Evolutionary conservation across 495 filamentous ascomycete genomes (phyloP).

Genomic region (Penicillium cinerascens): DNA sequence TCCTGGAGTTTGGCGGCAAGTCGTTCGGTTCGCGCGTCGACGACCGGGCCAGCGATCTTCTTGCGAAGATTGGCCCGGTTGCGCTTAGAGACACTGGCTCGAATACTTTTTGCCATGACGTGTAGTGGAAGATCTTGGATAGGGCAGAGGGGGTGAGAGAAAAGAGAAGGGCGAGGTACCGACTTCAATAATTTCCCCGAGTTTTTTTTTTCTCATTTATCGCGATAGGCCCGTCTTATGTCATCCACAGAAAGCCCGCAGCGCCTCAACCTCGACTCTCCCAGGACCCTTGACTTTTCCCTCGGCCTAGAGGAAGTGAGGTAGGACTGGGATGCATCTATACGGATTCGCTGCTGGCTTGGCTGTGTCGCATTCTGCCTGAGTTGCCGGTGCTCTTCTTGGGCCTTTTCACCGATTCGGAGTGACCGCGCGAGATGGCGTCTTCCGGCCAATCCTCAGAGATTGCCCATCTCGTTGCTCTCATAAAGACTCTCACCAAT

Average conservation of each 20-base stretch:
- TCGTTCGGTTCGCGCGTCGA: conserved; percentile 69
- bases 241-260: conserved; percentile 34
- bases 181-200: not conserved
- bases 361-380: conserved; percentile 18
- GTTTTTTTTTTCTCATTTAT: conserved; percentile 22
- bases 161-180: conserved; percentile 5
- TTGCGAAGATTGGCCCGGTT: conserved; percentile 73
- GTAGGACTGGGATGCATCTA: conserved; percentile 22
- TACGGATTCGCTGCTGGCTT: conserved; percentile 11
- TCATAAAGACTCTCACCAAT: conserved; percentile 63
- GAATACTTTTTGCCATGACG: conserved; percentile 78
- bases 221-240: conserved; percentile 37
- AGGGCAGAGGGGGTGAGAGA: not conserved
- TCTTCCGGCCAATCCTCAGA: conserved; percentile 43
- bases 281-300: not conserved
- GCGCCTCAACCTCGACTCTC: conserved; percentile 16
- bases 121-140: not conserved
- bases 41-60: conserved; percentile 74
- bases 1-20: conserved; percentile 78
- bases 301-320: not conserved
- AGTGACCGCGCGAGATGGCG: conserved; percentile 31
- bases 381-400: not conserved
- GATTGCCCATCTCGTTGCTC: conserved; percentile 36
- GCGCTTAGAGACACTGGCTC: conserved; percentile 69
- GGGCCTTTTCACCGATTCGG: not conserved